Evolutionary conservation across 345 rosid genomes (phyloP).

Genomic region (Populus pruinosa): DNA sequence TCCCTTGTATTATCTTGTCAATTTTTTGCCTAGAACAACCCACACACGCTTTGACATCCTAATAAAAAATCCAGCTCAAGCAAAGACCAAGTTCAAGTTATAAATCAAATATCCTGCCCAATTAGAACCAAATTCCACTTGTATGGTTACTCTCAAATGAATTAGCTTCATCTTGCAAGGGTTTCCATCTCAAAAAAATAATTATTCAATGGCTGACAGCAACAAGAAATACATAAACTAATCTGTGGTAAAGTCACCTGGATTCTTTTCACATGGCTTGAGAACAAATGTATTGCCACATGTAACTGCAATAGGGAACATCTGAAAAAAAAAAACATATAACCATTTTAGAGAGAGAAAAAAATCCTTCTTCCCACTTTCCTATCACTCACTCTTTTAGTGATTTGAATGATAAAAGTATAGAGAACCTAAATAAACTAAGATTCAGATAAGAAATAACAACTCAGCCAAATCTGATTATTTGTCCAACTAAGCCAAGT

Average conservation of each 20-base stretch:
- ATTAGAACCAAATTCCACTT: not conserved
- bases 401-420: not conserved
- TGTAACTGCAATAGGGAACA: slow-evolving; percentile 89
- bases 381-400: slow-evolving; percentile 3
- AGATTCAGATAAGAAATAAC: not conserved
- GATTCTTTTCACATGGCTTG: slow-evolving; percentile 98
- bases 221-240: not conserved
- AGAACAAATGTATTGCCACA: slow-evolving; percentile 90
- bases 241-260: slow-evolving; percentile 43
- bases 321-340: slow-evolving; percentile 42
- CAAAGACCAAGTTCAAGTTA: not conserved
- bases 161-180: not conserved
- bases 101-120: not conserved
- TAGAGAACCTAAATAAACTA: not conserved
- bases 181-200: not conserved
- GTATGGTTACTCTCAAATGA: not conserved
- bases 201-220: not conserved
- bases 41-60: not conserved
- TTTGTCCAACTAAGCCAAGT: not conserved
- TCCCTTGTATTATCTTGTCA: too few species aligned
- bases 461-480: not conserved
- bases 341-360: not conserved
- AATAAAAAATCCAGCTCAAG: not conserved
- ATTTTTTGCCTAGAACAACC: not conserved
- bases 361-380: not conserved